Evolutionary conservation across 495 filamentous ascomycete species (phyloP).

Genomic region (Podospora sp.): DNA sequence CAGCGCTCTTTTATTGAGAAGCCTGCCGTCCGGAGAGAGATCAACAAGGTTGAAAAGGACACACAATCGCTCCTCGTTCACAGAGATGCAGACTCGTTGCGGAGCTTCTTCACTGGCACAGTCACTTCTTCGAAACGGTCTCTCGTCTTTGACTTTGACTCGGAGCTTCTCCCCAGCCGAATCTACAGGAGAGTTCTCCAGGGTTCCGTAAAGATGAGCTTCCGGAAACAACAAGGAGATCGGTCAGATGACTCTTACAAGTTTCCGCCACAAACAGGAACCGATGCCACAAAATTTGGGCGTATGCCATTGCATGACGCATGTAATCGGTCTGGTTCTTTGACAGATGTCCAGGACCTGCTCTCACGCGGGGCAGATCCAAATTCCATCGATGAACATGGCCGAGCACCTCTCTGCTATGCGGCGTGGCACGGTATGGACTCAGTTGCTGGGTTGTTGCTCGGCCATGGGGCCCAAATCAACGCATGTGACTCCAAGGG

Average conservation of each 20-base stretch:
- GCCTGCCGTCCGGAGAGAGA: slow-evolving; percentile 5
- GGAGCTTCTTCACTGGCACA: slow-evolving; percentile 11
- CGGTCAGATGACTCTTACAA: neutral
- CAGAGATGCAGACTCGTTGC: slow-evolving; percentile 20
- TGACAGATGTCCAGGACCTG: neutral
- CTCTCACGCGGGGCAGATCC: neutral
- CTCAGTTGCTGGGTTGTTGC: no score
- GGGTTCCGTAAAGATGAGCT: slow-evolving; percentile 16
- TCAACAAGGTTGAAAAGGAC: slow-evolving; percentile 20
- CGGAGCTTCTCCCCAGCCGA: slow-evolving; percentile 17
- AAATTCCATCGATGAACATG: neutral
- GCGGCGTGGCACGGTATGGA: no score
- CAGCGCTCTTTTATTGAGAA: slow-evolving; percentile 17
- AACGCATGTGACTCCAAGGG: no score
- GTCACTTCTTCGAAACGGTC: slow-evolving; percentile 6
- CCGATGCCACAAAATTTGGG: no score
- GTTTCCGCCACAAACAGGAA: no score
- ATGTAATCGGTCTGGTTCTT: no score
- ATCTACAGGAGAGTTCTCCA: slow-evolving; percentile 19
- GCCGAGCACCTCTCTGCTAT: no score
- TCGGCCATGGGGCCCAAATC: no score
- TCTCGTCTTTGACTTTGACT: slow-evolving; percentile 23
- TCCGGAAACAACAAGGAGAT: slow-evolving; percentile 7
- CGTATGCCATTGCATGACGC: no score
- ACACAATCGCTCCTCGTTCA: slow-evolving; percentile 21